phyloP scores from a whole-genome alignment of 192 early-diverging fungal genomes.

The Mortierella antarctica region DNA sequence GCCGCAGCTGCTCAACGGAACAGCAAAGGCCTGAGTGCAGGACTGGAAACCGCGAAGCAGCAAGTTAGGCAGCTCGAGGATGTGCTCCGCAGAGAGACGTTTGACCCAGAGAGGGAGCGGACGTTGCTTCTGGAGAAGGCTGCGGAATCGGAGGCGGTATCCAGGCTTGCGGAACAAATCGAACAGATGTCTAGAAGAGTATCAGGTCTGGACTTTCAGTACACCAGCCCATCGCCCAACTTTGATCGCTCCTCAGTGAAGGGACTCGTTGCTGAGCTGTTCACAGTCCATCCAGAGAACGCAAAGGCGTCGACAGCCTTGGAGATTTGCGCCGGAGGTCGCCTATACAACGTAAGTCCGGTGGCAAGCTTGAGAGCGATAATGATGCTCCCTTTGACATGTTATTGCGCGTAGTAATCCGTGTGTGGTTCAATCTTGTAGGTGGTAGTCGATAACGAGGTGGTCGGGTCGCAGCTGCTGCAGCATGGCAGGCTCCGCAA shows the following conservation, averaged over 20 bases:
- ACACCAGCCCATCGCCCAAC: constrained; percentile 83
- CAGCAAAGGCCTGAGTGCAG: constrained; percentile 67
- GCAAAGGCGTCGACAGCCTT: constrained; percentile 79
- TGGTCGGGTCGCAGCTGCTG: constrained; percentile 82
- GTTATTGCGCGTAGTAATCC: background rate
- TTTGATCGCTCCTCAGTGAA: constrained; percentile 92
- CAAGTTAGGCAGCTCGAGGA: constrained; percentile 37
- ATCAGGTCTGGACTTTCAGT: constrained; percentile 81
- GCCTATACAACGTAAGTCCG: constrained; percentile 83
- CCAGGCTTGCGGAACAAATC: constrained; percentile 51
- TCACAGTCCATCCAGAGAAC: constrained; percentile 79
- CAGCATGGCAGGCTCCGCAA: constrained; percentile 80
- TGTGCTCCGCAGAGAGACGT: constrained; percentile 7
- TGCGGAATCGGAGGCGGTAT: constrained; percentile 7
- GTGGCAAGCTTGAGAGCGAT: background rate
- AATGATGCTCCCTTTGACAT: background rate
- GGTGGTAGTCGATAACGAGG: constrained; percentile 93
- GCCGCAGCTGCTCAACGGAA: constrained; percentile 74
- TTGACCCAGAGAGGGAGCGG: constrained; percentile 34
- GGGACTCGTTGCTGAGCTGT: constrained; percentile 92
- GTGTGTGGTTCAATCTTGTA: constrained; percentile 20
- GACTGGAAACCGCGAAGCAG: constrained; percentile 42
- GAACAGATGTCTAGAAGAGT: constrained; percentile 65
- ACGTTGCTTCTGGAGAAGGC: constrained; percentile 30
- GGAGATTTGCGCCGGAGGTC: constrained; percentile 95